phyloP scores from a whole-genome alignment of 495 filamentous ascomycete genomes.

The Lasiosphaeria hispida region DNA sequence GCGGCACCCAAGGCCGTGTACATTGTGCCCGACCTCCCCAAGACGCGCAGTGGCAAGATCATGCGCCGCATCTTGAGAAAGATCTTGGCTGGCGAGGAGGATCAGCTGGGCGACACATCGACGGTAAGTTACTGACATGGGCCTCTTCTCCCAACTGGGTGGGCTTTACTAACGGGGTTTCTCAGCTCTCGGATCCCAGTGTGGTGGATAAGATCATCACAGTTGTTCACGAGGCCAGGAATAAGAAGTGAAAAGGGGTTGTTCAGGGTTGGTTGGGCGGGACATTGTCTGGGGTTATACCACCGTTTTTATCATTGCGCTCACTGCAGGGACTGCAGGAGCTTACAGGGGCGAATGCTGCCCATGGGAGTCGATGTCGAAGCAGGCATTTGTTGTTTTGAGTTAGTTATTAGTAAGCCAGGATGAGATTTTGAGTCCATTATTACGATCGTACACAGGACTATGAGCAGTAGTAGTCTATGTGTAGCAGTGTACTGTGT shows the following conservation, averaged over 20 bases:
- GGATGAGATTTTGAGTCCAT: no score
- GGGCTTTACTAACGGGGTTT: slow-evolving; percentile 33
- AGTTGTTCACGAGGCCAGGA: slow-evolving; percentile 61
- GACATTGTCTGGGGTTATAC: slow-evolving; percentile 15
- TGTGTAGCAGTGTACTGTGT: no score
- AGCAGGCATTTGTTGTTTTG: no score
- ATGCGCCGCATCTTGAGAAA: slow-evolving; percentile 97
- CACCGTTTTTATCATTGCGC: slow-evolving; percentile 11
- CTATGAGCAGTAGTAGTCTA: no score
- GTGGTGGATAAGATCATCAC: slow-evolving; percentile 88
- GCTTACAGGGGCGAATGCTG: no score
- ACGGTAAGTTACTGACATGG: slow-evolving; percentile 61
- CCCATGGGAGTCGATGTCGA: no score
- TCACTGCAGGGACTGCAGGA: no score
- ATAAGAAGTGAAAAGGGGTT: slow-evolving; percentile 38
- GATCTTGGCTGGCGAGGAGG: slow-evolving; percentile 94
- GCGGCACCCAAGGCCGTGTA: slow-evolving; percentile 93
- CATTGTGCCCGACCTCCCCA: slow-evolving; percentile 87
- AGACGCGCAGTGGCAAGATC: slow-evolving; percentile 97
- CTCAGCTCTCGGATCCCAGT: slow-evolving; percentile 80
- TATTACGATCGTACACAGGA: no score
- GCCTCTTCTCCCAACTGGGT: background rate
- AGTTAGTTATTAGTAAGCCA: no score
- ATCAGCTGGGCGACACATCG: slow-evolving; percentile 88
- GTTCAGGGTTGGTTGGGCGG: background rate